Base-by-base conservation (phyloP, 2,329 filamentous ascomycete genomes). In the Stemphylium vesicarium region DNA sequence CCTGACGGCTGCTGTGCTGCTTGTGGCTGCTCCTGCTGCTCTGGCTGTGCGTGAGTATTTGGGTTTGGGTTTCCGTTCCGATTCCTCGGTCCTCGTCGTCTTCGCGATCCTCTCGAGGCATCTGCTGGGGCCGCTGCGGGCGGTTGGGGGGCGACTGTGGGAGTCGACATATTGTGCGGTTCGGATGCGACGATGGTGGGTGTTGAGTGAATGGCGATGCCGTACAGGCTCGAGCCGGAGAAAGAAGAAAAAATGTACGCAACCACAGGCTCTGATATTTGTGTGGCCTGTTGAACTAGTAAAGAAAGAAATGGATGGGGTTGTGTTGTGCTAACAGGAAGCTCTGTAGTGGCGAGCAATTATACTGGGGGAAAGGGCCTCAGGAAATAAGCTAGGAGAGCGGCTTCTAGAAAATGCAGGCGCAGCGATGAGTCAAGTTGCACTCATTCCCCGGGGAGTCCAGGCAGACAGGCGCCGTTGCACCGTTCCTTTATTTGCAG, bases 261-360 rank as follows among this genome's bases (percentile, higher is more conserved):
- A 42, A 31, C 7, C 44, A 9, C 59, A 69, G 65, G 69, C 71
- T 66, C 66, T 60, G 22, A 44, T 62, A 68, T 66, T 58, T 70
- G 60, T 72, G 56, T 32, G 67, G 66, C 71, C 65, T 65, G 65
- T 18, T 56, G 50, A 73, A 74, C 63, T 52, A 41, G 40, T 50
- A 60, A 53, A 44, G 54, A 66, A 62, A 50, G 29, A 57, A 44
- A 55, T 39, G 26, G 40, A 36, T 35, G 16, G 36, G 16, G 15
- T 26, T 37, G 18, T 37, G 39, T 12, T 15, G 40, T 48, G n/a
- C 26, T 16, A 26, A 22, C 18, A 31, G 18, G 36, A 22, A 12
- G 40, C 12, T 32, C 22, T 45, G 56, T 46, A 60, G 65, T 68
- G 65, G 64, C 64, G 56, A 65, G 53, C 51, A 53, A 45, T 57